Evolutionary conservation across 768 basidiomycete species (phyloP), one percentile per base, ranked within the genome.

Genomic region (Stropharia rugosoannulata): DNA sequence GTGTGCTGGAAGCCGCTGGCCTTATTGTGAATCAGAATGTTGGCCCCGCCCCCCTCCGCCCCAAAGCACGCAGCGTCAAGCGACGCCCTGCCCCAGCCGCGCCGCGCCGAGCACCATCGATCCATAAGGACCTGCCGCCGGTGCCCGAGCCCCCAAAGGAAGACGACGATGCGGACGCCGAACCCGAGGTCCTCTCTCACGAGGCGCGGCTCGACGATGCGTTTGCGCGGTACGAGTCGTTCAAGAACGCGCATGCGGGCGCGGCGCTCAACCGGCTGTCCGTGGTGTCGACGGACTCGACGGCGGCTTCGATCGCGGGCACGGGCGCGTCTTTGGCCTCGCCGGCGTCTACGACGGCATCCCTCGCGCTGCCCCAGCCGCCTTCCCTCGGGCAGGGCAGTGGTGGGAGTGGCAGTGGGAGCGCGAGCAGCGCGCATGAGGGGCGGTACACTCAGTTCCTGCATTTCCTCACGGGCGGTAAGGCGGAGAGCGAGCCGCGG

Each of bases 1-100:
- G 87, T 16, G 92, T 97, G 6, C 74, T 98, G n/a, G 85, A 92
- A 65, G 90, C 92, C 0, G 94, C 94, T 0, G 95, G 95, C 2
- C 74, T 97, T 22, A 84, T 93, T 54, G 79, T 96, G 44, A 85
- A 87, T 59, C 71, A 80, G 37, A 83, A 85, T 55, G 77, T 79
- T 13, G 77, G 77, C 41, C 76, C 80, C 2, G 84, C 78, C 1
- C 84, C 79, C 2, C 64, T 67, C 5, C 69, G 76, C 11, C 58
- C 66, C 19, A 66, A 63, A 32, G 66, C 73, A 19, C 46, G 59
- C 49, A 56, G 58, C 51, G 60, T 72, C 25, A 76, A 67, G 58
- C 74, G 76, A 37, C 76, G 80, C n/a, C 77, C 79, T 43, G 73
- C 82, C 3, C 86, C 81, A 47, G 79, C 78, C 15, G 77, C 79